Conservation (phyloP, 2,329 filamentous ascomycete genomes). For the Thielaviopsis populi region DNA sequence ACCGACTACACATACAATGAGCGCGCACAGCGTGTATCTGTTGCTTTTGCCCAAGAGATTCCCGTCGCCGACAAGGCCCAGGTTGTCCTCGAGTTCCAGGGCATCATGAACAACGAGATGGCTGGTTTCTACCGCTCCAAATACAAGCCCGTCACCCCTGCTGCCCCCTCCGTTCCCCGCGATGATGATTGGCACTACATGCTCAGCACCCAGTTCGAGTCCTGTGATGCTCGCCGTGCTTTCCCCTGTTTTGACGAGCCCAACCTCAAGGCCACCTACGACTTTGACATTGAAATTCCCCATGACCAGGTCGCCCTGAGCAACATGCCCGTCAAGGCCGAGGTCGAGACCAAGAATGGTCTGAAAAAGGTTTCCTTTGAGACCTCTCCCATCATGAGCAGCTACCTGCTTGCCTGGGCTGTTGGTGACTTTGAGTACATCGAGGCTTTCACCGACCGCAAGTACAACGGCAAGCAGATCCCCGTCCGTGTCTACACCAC, state of each 20-base stretch:
- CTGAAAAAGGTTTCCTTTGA: slow-evolving; percentile 67
- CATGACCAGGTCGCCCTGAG: slow-evolving; percentile 76
- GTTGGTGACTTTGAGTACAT: slow-evolving; percentile 95
- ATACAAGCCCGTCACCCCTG: slow-evolving; percentile 66
- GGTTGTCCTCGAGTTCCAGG: slow-evolving; percentile 59
- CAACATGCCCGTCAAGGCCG: slow-evolving; percentile 84
- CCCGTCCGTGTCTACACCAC: slow-evolving; percentile 95
- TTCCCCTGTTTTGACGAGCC: slow-evolving; percentile 99
- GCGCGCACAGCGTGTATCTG: slow-evolving; percentile 66
- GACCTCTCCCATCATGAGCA: slow-evolving; percentile 79
- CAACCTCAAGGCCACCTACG: slow-evolving; percentile 90
- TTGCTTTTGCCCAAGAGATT: slow-evolving; percentile 61
- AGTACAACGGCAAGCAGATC: slow-evolving; percentile 80
- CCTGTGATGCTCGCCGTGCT: slow-evolving; percentile 82
- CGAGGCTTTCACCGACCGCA: slow-evolving; percentile 75
- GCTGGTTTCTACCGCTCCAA: slow-evolving; percentile 86
- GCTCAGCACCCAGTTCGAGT: slow-evolving; percentile 95
- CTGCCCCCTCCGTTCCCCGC: slow-evolving; percentile 62
- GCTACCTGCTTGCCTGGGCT: slow-evolving; percentile 82
- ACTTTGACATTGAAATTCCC: slow-evolving; percentile 83
- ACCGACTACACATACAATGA: slow-evolving; percentile 64
- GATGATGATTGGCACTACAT: slow-evolving; percentile 55
- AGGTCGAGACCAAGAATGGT: slow-evolving; percentile 42
- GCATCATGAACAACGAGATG: slow-evolving; percentile 79
- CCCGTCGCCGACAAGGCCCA: slow-evolving; percentile 49